phyloP scores from a whole-genome alignment of 371 early-diverging fungal genomes.

The Zychaea mexicana region DNA sequence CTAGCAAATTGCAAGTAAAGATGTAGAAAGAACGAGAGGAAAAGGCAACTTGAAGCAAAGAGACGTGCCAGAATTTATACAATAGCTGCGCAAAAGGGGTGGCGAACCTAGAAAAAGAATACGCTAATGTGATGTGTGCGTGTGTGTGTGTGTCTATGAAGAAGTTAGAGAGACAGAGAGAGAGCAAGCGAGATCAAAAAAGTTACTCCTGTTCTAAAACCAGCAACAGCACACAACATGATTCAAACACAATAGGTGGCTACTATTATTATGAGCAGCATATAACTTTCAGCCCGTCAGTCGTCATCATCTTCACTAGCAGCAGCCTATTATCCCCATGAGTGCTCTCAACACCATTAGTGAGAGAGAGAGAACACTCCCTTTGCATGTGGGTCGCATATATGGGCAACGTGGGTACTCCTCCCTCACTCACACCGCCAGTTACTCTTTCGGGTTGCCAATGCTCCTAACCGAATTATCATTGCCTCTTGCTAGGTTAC shows the following conservation, averaged over 20 bases:
- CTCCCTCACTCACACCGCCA: constrained; percentile 17
- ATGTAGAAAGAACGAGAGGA: constrained; percentile 11
- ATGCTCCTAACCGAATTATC: constrained; percentile 15
- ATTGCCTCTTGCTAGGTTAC: constrained; percentile 15
- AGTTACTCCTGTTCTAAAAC: not conserved
- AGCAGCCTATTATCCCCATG: too few species aligned
- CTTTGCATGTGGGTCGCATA: constrained; percentile 17
- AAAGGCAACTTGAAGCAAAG: constrained; percentile 2
- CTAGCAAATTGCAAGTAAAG: not conserved
- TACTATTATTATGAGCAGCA: not conserved
- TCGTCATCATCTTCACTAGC: not conserved
- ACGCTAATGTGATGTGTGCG: not conserved
- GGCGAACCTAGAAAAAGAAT: constrained; percentile 21
- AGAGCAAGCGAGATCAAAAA: not conserved
- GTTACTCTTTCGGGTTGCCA: constrained; percentile 17
- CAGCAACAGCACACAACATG: not conserved
- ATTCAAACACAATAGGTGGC: constrained; percentile 5
- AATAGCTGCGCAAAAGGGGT: constrained; percentile 14
- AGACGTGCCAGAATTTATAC: constrained; percentile 10
- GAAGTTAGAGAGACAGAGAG: not conserved
- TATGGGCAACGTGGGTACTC: constrained; percentile 18
- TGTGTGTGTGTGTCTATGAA: not conserved
- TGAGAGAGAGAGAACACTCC: not conserved
- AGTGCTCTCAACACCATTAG: too few species aligned
- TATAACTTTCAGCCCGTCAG: not conserved